Evolutionary conservation across 2,329 filamentous ascomycete species (phyloP).

Genomic region (Nigrospora osmanthi): DNA sequence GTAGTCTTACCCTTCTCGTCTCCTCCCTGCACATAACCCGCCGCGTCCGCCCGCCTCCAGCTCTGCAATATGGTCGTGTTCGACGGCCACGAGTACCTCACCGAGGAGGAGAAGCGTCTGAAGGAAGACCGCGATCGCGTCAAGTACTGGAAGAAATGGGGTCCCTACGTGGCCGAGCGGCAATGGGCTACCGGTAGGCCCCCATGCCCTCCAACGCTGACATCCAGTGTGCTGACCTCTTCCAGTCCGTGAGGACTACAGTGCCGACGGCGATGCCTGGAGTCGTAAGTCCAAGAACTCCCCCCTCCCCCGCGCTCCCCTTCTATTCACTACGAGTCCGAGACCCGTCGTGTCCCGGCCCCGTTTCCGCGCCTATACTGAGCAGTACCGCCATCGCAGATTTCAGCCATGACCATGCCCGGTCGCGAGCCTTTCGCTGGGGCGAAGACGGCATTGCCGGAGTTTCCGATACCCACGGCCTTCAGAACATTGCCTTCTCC

Average conservation of each 20-base stretch:
- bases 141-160: constrained; percentile 99
- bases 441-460: constrained; percentile 96
- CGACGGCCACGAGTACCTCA: constrained; percentile 79
- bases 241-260: constrained; percentile 84
- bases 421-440: constrained; percentile 86
- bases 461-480: constrained; percentile 82
- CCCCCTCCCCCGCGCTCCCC: neutral
- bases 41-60: too few species aligned
- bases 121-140: constrained; percentile 73
- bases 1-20: too few species aligned
- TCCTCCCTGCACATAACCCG: too few species aligned
- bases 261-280: constrained; percentile 86
- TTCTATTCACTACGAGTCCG: constrained; percentile 6
- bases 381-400: constrained; percentile 42
- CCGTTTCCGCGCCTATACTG: constrained; percentile 11
- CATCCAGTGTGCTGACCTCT: neutral
- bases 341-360: constrained; percentile 3
- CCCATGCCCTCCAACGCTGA: neutral
- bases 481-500: constrained; percentile 87
- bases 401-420: constrained; percentile 88
- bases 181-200: constrained; percentile 78
- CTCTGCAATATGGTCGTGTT: constrained; percentile 68
- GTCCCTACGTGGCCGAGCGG: constrained; percentile 84
- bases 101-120: constrained; percentile 83
- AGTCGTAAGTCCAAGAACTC: constrained; percentile 58